Evolutionary conservation across 108 stramenopile genomes (phyloP).

Genomic region (Fragilaria radians): DNA sequence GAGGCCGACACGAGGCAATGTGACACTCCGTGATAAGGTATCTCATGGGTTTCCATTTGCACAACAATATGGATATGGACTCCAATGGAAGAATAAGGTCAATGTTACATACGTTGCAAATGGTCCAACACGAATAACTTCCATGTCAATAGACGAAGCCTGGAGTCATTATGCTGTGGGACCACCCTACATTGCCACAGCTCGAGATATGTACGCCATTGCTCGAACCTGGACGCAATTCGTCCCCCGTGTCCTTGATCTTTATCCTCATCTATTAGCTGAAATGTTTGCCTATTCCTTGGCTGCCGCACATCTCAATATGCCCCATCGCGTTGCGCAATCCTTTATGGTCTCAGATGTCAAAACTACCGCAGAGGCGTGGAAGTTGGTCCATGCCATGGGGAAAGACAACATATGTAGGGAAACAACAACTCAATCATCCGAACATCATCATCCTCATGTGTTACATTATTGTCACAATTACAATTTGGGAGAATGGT

Average conservation of each 20-base stretch:
- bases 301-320: constrained; percentile 61
- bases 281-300: constrained; percentile 78
- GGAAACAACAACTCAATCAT: no score
- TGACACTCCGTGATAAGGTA: constrained; percentile 3
- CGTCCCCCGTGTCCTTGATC: constrained; percentile 53
- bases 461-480: constrained; percentile 59
- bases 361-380: constrained; percentile 39
- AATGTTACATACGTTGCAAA: not conserved
- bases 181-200: constrained; percentile 75
- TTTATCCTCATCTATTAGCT: constrained; percentile 65
- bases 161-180: constrained; percentile 53
- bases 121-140: not conserved
- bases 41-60: constrained; percentile 18
- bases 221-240: constrained; percentile 65
- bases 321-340: constrained; percentile 57
- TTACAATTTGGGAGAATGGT: constrained; percentile 34
- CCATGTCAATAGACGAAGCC: constrained; percentile 31
- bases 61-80: constrained; percentile 19
- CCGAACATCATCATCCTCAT: constrained; percentile 15
- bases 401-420: constrained; percentile 21
- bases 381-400: constrained; percentile 34
- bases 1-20: no score
- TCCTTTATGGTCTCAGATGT: constrained; percentile 60
- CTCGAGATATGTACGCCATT: constrained; percentile 61
- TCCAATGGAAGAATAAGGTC: constrained; percentile 16